Evolutionary conservation across 179 eudicot genomes (phyloP), one percentile per base, ranked within the genome.

Genomic region (Dionaea muscipula): DNA sequence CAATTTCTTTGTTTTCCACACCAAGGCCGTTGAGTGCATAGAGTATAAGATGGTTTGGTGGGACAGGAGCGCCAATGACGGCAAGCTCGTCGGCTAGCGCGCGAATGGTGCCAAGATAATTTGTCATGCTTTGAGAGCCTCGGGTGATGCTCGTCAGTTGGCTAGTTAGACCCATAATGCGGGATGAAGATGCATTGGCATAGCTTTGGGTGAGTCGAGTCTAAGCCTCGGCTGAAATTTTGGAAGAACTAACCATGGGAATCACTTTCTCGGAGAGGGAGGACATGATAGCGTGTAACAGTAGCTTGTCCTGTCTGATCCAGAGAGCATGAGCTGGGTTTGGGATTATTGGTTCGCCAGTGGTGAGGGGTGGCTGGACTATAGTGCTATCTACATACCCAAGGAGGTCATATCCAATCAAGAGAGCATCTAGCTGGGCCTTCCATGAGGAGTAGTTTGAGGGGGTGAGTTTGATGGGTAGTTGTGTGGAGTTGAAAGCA

Each of bases 1-100:
- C 28, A 3, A 49, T 40, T 1, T 43, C 48, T n/a, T 60, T 50
- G 11, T 25, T 51, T 0, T 24, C 6, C 0, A 37, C 18, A 15
- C 47, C 57, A 10, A 61, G 57, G 3, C 43, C 50, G 2, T 20
- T 13, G 3, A 53, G 25, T 18, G 27, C 50, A 11, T 51, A 18
- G 21, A 21, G n/a, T 28, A 4, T 41, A 26, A 10, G 52, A 23
- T 33, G 39, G 57, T 11, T 61, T 57, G 2, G 12, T 25, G 13
- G n/a, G 19, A 61, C 19, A 0, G 57, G 40, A 11, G 38, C 45
- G 1, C 36, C 50, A 13, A 51, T 18, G 1, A 41, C 19, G 11
- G 57, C 37, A 8, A 61, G 65, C 18, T 61, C 37, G 17, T 60
- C 56, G 12, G 56, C 26, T 0, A 19, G 13, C 1, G 14, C 25